Percentiles rank a stretch among this genome's conserved stretches.
Conservation (phyloP, 129 eudicot species). For the Glebionis coronaria region DNA sequence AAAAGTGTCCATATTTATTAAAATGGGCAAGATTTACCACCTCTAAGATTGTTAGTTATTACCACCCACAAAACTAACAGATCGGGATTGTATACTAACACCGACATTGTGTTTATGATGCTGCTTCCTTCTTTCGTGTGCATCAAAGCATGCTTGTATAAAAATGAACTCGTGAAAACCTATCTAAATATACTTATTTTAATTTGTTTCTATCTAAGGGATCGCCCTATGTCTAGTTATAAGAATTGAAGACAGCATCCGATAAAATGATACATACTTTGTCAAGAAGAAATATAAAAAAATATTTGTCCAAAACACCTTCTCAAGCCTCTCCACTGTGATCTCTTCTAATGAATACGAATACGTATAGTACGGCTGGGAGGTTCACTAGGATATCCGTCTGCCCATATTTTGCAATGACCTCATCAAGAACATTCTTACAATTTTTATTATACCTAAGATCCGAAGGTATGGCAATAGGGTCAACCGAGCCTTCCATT, state of each 20-base stretch:
- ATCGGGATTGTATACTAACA: not conserved
- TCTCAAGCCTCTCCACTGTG: conserved; percentile 65
- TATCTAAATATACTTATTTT: too few species aligned
- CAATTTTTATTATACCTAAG: conserved; percentile 65
- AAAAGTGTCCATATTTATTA: too few species aligned
- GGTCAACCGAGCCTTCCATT: conserved; percentile 47
- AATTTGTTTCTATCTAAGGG: too few species aligned
- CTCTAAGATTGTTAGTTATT: too few species aligned
- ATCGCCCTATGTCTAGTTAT: too few species aligned
- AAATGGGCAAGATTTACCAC: too few species aligned
- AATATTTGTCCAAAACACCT: conserved; percentile 72
- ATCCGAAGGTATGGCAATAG: conserved; percentile 51
- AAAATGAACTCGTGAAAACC: too few species aligned
- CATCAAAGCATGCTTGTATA: not conserved
- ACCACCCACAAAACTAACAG: too few species aligned
- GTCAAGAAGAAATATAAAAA: conserved; percentile 57
- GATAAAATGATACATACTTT: conserved; percentile 31
- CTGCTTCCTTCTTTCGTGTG: not conserved
- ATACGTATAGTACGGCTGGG: conserved; percentile 45
- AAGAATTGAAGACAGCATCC: too few species aligned
- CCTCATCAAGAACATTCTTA: conserved; percentile 61
- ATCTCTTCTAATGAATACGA: conserved; percentile 51
- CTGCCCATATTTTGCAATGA: conserved; percentile 45
- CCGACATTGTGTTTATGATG: conserved; percentile 5
- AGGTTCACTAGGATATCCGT: conserved; percentile 70